Evolutionary conservation across 2,329 filamentous ascomycete genomes (phyloP).

Genomic region (Monosporascus sp.): DNA sequence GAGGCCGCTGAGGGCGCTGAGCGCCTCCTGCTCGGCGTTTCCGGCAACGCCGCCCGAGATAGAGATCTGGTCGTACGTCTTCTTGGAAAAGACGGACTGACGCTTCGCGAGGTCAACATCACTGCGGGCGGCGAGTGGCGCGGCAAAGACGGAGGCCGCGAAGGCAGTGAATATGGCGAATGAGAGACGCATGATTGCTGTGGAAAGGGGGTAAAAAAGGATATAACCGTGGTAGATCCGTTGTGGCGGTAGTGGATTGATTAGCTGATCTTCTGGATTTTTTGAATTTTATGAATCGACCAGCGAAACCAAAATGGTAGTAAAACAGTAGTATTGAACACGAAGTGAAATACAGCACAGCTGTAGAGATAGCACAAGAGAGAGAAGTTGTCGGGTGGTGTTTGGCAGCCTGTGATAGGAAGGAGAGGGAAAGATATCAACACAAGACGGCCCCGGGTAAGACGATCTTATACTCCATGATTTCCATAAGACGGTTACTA

Average conservation of each 20-base stretch:
- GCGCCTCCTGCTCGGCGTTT: slow-evolving; percentile 37
- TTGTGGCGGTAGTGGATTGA: slow-evolving; percentile 3
- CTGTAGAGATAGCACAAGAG: slow-evolving; percentile 13
- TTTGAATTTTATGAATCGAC: neutral
- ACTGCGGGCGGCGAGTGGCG: neutral
- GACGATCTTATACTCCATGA: slow-evolving; percentile 18
- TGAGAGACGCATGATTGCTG: slow-evolving; percentile 20
- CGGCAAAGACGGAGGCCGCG: slow-evolving; percentile 8
- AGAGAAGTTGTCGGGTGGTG: slow-evolving; percentile 3
- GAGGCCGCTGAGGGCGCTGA: slow-evolving; percentile 33
- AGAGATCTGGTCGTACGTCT: slow-evolving; percentile 39
- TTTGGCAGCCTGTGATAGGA: slow-evolving; percentile 6
- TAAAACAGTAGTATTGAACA: slow-evolving; percentile 10
- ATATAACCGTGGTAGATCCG: slow-evolving; percentile 7
- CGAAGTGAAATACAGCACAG: slow-evolving; percentile 25
- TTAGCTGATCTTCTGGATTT: neutral
- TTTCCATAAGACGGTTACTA: slow-evolving; percentile 8
- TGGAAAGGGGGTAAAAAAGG: neutral
- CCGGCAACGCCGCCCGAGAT: slow-evolving; percentile 43
- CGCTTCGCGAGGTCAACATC: neutral
- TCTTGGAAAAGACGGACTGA: slow-evolving; percentile 21
- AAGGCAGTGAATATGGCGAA: slow-evolving; percentile 17
- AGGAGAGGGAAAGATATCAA: slow-evolving; percentile 12
- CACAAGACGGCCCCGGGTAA: slow-evolving; percentile 6
- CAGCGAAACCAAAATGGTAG: neutral